These are phyloP conservation scores for Colletotrichum spaethianum DNA, from an alignment of 2,329 filamentous ascomycete genomes.

Conservation along the genomic window DNA sequence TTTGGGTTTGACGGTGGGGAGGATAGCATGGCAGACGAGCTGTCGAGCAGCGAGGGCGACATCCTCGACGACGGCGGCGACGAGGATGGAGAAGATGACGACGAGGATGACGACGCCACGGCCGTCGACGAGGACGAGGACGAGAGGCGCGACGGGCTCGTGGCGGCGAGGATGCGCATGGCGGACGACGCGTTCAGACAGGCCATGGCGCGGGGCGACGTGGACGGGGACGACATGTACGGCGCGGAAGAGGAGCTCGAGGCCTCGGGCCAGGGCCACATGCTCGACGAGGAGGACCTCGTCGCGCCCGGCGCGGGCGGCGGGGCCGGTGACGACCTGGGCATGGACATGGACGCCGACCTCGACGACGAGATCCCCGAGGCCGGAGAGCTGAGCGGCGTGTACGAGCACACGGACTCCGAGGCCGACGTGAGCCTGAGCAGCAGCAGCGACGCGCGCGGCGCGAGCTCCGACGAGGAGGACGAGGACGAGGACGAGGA, in stretches of 20 bases:
- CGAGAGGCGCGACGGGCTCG: slow-evolving; percentile 63
- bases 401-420: slow-evolving; percentile 85
- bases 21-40: slow-evolving; percentile 52
- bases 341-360: slow-evolving; percentile 76
- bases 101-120: slow-evolving; percentile 44
- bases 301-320: slow-evolving; percentile 24
- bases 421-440: slow-evolving; percentile 74
- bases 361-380: slow-evolving; percentile 81
- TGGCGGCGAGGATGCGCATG: slow-evolving; percentile 65
- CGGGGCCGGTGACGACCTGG: slow-evolving; percentile 48
- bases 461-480: slow-evolving; percentile 42
- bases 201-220: slow-evolving; percentile 66
- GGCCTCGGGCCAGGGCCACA: slow-evolving; percentile 69
- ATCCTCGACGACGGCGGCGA: slow-evolving; percentile 47
- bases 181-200: slow-evolving; percentile 75
- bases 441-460: slow-evolving; percentile 49
- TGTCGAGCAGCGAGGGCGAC: slow-evolving; percentile 40
- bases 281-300: slow-evolving; percentile 76
- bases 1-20: slow-evolving; percentile 57
- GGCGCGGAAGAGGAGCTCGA: slow-evolving; percentile 68
- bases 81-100: slow-evolving; percentile 58
- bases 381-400: slow-evolving; percentile 65
- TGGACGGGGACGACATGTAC: slow-evolving; percentile 65
- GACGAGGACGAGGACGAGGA: slow-evolving; percentile 44
- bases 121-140: slow-evolving; percentile 52